Evolutionary conservation across 2,329 filamentous ascomycete species (phyloP), one percentile per base, ranked within the genome.

Genomic region (Podosphaera fusca): DNA sequence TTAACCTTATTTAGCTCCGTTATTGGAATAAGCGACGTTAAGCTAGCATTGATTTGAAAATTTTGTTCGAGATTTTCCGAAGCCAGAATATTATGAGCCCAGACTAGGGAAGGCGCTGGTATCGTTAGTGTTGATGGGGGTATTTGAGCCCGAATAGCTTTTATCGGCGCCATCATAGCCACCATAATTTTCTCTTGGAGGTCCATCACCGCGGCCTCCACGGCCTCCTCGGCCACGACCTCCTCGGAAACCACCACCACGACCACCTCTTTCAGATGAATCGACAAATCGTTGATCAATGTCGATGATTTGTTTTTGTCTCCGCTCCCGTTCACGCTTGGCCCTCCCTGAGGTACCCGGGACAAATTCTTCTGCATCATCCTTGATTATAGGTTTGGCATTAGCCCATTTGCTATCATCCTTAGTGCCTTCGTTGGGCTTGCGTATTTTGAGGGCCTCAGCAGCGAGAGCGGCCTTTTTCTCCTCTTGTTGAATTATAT

Each of bases 341-440:
- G 80, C 72, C 83, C 95, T 95, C 74, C 83, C 84, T 61, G 75
- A 76, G 63, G 77, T 71, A 65, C 77, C 81, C 67, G 84, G 73
- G 68, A 95, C 84, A 79, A 86, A 95, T 65, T 84, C 81, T 66
- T 87, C 81, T 10, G 80, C 78, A 29, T 72, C 70, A 14, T 80
- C 74, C 71, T 84, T 83, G 68, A 73, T 69, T 58, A 85, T 74
- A 59, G 77, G 69, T 76, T 89, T 94, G 70, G 87, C 88, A 67
- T 78, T 76, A 67, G 85, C 85, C 86, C 89, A 95, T 79, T 95
- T 92, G 80, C 92, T 90, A 77, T 88, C 82, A 67, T 75, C 69
- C 76, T 87, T 87, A 75, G 76, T 79, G 68, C 89, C 89, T 76
- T 95, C 89, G 77, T 96, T 95, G 72, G 90, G 75, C 76, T 88